Evolutionary conservation across 805 yeast genomes (phyloP), one percentile per base, ranked within the genome.

Genomic region (Kodamaea jinghongensis): DNA sequence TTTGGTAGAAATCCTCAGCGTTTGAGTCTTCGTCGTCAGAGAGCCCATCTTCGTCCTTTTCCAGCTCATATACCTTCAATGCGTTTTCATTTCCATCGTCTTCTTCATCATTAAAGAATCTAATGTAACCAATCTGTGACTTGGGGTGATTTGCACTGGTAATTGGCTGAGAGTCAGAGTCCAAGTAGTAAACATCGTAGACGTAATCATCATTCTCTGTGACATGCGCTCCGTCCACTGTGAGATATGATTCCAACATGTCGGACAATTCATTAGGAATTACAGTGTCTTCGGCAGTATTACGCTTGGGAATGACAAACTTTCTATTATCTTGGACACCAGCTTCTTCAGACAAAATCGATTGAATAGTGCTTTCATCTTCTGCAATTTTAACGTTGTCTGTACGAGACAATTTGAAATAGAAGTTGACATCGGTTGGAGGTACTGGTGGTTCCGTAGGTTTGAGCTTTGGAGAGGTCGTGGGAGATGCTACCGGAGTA

Each of bases 1-100:
- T 91, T 51, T 80, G 79, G 57, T 91, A 91, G 54, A 81, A 90
- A 40, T 86, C 88, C 63, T 91, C 99, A 14, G 96, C 96, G 55
- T 86, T 86, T 0, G 93, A 84, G 54, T 86, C 95, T 46, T 85
- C 91, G 51, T 86, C 88, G 48, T 84, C 93, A 0, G 87, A 73
- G 7, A 39, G 20, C 7, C 31, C 26, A 20, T 39, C 42, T 17
- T 39, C 42, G 10, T 39, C 42, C 31, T 39, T 39, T 12, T 39
- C 42, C 42, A 39, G 42, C 31, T 36, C 39, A 15, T 61, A 50
- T 2, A 56, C 49, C 7, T 41, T 47, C 6, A 50, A 40, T 11
- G 47, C 47, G 9, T 49, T 36, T 13, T 51, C 60, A n/a, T 60
- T 58, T 4, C 71, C 75, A 11, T 70, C 73, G 31, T 58, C 68